Conservation (phyloP, 345 rosid genomes). For the Iberis pinnata region DNA sequence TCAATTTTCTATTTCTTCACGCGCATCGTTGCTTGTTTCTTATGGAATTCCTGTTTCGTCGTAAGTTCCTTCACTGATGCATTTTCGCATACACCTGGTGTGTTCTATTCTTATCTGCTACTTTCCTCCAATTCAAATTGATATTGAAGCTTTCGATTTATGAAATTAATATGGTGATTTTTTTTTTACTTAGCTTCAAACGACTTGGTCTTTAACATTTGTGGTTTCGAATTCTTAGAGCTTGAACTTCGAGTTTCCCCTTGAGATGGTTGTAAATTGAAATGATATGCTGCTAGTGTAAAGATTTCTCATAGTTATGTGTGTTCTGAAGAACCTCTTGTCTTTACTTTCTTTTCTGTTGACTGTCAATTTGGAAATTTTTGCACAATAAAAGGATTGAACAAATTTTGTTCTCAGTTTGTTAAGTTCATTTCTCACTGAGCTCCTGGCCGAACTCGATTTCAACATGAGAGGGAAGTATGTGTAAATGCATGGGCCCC, state of each 20-base stretch:
- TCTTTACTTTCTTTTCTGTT: background rate
- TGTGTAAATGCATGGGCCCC: no score
- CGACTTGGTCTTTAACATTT: background rate
- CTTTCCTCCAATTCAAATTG: background rate
- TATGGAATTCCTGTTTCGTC: constrained; percentile 39
- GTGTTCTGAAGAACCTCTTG: background rate
- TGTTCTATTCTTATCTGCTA: background rate
- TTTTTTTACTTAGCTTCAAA: no score
- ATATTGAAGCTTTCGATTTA: background rate
- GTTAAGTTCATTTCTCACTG: background rate
- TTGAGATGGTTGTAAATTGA: no score
- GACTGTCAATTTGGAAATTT: background rate
- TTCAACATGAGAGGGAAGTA: no score
- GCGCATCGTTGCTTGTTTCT: constrained; percentile 36
- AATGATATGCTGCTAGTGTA: no score
- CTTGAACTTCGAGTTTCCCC: constrained; percentile 7
- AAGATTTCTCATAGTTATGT: no score
- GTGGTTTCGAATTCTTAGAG: background rate
- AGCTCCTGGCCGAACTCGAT: background rate
- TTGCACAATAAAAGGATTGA: background rate
- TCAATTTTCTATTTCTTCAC: constrained; percentile 27
- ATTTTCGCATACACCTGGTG: constrained; percentile 30
- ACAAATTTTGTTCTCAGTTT: background rate
- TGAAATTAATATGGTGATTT: background rate
- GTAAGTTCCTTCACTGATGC: constrained; percentile 35